Evolutionary conservation across 2,329 filamentous ascomycete species (phyloP).

Genomic region (Phoma sp.): DNA sequence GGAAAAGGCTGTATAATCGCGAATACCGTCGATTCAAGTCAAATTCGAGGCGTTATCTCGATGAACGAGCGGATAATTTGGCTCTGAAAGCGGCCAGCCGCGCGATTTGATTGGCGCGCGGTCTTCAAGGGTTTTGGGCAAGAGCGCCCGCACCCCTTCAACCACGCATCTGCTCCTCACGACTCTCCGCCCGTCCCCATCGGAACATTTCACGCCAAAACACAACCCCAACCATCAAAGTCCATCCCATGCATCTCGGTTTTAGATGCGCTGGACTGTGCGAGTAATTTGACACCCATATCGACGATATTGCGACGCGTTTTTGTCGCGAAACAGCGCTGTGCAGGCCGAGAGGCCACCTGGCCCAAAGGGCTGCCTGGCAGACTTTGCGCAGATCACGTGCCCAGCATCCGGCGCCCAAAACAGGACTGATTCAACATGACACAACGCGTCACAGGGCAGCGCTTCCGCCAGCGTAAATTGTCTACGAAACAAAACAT

Average conservation of each 20-base stretch:
- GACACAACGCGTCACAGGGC: slow-evolving; percentile 45
- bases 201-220: slow-evolving; percentile 25
- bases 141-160: slow-evolving; percentile 7
- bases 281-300: slow-evolving; percentile 40
- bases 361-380: slow-evolving; percentile 26
- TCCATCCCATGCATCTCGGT: slow-evolving; percentile 27
- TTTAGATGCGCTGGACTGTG: slow-evolving; percentile 26
- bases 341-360: slow-evolving; percentile 30
- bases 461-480: slow-evolving; percentile 85
- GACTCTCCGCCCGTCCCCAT: slow-evolving; percentile 21
- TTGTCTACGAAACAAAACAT: slow-evolving; percentile 89
- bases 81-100: slow-evolving; percentile 10
- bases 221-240: slow-evolving; percentile 26
- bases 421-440: slow-evolving; percentile 34
- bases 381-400: slow-evolving; percentile 38
- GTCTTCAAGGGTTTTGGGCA: slow-evolving; percentile 1
- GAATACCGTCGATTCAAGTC: not conserved
- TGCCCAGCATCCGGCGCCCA: slow-evolving; percentile 19
- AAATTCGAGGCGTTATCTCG: not conserved
- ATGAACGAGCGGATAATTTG: not conserved
- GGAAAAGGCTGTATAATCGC: not conserved
- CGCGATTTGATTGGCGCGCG: slow-evolving; percentile 11
- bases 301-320: slow-evolving; percentile 37
- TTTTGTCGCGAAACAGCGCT: slow-evolving; percentile 30
- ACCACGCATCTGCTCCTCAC: not conserved